Conservation (phyloP, 495 filamentous ascomycete genomes). For the Annulohypoxylon maeteangense region DNA sequence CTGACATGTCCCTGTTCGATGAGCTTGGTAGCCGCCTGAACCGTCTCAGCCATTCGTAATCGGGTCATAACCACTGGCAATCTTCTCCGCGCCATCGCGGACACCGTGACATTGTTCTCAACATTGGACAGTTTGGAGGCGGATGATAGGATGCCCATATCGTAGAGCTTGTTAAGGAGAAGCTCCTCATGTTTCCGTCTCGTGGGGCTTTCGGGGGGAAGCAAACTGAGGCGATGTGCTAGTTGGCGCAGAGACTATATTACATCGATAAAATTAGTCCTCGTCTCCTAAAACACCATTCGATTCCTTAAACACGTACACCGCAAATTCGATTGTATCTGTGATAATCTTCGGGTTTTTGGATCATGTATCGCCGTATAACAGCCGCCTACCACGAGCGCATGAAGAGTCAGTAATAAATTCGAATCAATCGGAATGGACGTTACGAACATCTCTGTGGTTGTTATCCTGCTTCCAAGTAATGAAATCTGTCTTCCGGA, state of each 20-base stretch:
- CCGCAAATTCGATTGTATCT: constrained; percentile 92
- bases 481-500: constrained; percentile 94
- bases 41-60: constrained; percentile 87
- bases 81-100: constrained; percentile 80
- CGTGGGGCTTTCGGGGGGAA: constrained; percentile 80
- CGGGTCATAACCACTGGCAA: constrained; percentile 89
- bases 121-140: constrained; percentile 81
- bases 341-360: constrained; percentile 82
- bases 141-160: constrained; percentile 85
- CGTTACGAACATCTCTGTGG: constrained; percentile 71
- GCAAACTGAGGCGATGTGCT: constrained; percentile 82
- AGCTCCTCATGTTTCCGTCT: constrained; percentile 83
- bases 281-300: background rate
- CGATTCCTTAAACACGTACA: constrained; percentile 46
- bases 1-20: constrained; percentile 96
- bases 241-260: constrained; percentile 77
- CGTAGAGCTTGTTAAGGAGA: constrained; percentile 86
- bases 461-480: constrained; percentile 88
- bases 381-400: constrained; percentile 63
- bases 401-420: constrained; percentile 1
- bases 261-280: constrained; percentile 44
- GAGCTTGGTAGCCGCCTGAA: constrained; percentile 82
- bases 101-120: constrained; percentile 87
- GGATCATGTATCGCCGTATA: constrained; percentile 85
- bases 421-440: background rate